Base-by-base conservation (phyloP, 768 basidiomycete species). In the Lentinula sp. region DNA sequence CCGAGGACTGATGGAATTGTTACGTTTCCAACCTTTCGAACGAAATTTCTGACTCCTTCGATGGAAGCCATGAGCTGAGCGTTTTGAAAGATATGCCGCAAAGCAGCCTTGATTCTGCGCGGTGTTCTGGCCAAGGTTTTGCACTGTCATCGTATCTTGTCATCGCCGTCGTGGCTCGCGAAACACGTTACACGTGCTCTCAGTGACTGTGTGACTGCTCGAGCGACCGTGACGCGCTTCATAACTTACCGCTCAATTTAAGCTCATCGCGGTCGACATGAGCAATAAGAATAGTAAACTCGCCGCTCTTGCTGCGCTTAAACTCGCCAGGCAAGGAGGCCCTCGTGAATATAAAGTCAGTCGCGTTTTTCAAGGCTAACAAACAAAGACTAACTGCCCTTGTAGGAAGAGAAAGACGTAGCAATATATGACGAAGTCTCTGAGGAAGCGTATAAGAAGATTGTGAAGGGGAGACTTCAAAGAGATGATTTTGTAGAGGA, bases 401-500 rank as follows among this genome's bases (percentile, higher is more conserved):
- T 62, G 21, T 51, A 65, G 66, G 59, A 82, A 75, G 78, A 80
- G 60, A 77, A 88, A 37, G 89, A 93, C 42, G 80, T 76, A 16
- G 77, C 80, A 15, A 76, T 98, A 11, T 98, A 95, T 69, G 94
- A 97, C 66, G 89, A 92, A 67, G 90, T 98, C 15, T 83, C 87
- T 0, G 95, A 97, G 59, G 91, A 91, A 9, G 87, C 94, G 66
- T 99, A 98, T 72, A 84, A 82, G 65, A 78, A 80, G 18, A 89
- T 99, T 59, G 97, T 99, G 4, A 83, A 82, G 59, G 86, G 87
- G 1, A 81, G 97, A 16, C 79, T 97, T 6, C 87, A 91, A 62
- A 77, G 78, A 65, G 94, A 98, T 65, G 97, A 99, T 71, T 99
- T 99, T 63, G 92, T 98, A 18, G 88, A 90, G 40, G 97, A 98